Evolutionary conservation across 352 stramenopile species (phyloP).

Genomic region (Globisporangium sylvaticum): DNA sequence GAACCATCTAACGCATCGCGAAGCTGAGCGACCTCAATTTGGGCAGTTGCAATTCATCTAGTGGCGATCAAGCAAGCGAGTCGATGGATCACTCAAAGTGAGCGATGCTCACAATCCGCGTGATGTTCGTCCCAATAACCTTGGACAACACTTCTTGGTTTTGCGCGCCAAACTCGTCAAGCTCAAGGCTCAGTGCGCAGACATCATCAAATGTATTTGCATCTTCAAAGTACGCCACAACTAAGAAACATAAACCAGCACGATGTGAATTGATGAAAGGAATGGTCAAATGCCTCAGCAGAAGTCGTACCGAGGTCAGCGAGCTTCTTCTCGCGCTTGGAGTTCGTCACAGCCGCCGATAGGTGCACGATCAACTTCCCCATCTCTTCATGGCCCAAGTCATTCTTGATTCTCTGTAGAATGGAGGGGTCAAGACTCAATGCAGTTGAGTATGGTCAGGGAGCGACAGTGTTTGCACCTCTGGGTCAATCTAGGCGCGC

Average conservation of each 20-base stretch:
- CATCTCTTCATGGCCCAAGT: neutral
- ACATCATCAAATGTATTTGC: neutral
- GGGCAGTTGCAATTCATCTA: neutral
- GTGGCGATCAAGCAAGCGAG: neutral
- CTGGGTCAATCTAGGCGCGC: neutral
- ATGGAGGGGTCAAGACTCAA: neutral
- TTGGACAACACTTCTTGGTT: neutral
- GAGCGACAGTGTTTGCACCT: neutral
- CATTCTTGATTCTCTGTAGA: neutral
- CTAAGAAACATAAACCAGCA: neutral
- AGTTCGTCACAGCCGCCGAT: neutral
- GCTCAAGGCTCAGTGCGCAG: neutral
- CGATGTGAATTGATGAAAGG: neutral
- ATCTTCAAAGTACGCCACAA: neutral
- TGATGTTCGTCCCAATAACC: neutral
- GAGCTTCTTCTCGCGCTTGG: neutral
- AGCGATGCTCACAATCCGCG: neutral
- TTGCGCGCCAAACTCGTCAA: neutral
- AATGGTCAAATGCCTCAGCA: neutral
- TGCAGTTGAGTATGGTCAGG: neutral
- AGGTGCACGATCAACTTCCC: neutral
- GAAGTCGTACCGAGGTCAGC: neutral
- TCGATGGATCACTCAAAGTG: neutral
- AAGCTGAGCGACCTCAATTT: neutral
- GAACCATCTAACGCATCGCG: neutral